Conservation (phyloP, 2,329 filamentous ascomycete species). For the Fusarium dlaminii region DNA sequence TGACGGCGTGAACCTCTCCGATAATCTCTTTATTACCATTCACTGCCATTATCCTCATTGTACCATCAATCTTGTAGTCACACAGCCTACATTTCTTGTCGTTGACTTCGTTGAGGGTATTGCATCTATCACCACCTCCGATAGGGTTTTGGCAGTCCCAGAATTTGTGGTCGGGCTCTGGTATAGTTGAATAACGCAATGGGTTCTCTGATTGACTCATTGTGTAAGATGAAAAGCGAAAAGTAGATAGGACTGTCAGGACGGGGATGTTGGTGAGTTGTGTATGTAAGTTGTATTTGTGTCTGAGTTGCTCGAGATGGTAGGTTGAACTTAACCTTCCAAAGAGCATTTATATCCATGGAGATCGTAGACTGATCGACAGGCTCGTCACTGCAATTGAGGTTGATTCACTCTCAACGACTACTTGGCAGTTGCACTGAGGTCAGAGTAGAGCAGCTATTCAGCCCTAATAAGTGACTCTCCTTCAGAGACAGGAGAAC, state of each 20-base stretch:
- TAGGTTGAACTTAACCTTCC: too few relatives aligned
- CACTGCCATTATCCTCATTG: too few relatives aligned
- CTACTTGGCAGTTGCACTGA: neutral
- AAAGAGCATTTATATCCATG: neutral
- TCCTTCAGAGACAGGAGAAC: neutral
- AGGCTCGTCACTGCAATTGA: neutral
- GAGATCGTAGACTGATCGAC: rapidly evolving
- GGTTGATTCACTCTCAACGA: neutral
- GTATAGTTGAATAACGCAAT: neutral
- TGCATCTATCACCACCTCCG: too few relatives aligned
- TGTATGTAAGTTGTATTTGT: neutral
- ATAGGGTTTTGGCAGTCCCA: neutral
- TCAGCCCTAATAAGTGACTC: neutral
- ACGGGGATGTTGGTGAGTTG: neutral
- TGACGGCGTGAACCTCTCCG: too few relatives aligned
- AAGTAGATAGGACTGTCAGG: neutral
- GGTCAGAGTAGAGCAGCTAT: neutral
- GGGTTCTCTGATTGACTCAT: too few relatives aligned
- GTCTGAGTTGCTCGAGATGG: neutral
- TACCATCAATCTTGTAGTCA: neutral
- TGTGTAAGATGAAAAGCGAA: neutral
- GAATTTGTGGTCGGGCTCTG: neutral
- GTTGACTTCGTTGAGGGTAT: neutral
- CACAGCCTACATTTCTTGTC: neutral
- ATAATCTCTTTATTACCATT: too few relatives aligned